Evolutionary conservation across 352 stramenopile species (phyloP).

Genomic region (Plasmopara halstedii): DNA sequence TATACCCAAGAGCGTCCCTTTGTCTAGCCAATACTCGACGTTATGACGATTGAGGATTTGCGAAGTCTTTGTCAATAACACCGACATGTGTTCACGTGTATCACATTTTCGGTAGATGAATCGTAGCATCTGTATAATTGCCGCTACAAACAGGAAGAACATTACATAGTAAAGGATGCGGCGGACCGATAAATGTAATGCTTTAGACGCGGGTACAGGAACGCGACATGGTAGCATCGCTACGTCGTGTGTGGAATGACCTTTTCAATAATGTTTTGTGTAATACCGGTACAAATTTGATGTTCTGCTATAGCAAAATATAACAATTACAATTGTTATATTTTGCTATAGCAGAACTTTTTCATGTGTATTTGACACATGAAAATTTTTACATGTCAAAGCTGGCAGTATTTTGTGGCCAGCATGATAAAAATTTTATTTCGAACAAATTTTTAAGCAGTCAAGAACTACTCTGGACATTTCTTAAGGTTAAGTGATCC

Average conservation of each 20-base stretch:
- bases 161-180: slow-evolving; percentile 25
- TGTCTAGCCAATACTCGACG: slow-evolving; percentile 81
- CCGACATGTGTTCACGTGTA: slow-evolving; percentile 58
- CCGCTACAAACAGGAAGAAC: slow-evolving; percentile 18
- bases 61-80: slow-evolving; percentile 59
- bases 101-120: slow-evolving; percentile 74
- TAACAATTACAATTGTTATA: too few species aligned
- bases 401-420: too few species aligned
- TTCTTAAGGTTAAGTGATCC: too few species aligned
- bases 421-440: too few species aligned
- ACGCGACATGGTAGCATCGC: slow-evolving; percentile 27
- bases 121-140: slow-evolving; percentile 33
- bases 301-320: too few species aligned
- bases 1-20: slow-evolving; percentile 63
- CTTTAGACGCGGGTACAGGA: slow-evolving; percentile 7
- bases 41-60: slow-evolving; percentile 51
- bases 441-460: too few species aligned
- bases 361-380: too few species aligned
- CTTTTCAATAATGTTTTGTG: too few species aligned
- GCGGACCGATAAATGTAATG: slow-evolving; percentile 11
- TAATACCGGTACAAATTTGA: too few species aligned
- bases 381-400: too few species aligned
- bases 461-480: too few species aligned
- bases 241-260: background rate
- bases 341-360: too few species aligned